These are phyloP conservation scores for Pelargonium australe DNA, from an alignment of 441 rosid genomes.

Conservation along the genomic window DNA sequence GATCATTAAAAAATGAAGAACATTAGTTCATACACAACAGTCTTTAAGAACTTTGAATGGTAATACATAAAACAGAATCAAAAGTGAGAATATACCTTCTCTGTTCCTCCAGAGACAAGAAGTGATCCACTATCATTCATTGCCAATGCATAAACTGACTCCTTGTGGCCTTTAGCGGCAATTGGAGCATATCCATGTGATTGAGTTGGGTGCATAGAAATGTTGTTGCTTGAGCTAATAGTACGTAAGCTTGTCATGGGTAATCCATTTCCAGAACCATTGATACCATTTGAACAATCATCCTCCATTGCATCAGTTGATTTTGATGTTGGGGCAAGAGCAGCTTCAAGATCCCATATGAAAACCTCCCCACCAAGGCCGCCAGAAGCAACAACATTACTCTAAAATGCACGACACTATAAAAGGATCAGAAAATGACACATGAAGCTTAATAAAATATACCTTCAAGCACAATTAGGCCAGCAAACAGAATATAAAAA, in stretches of 20 bases:
- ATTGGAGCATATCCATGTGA: conserved; percentile 70
- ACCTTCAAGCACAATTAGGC: conserved; percentile 6
- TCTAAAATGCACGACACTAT: conserved; percentile 71
- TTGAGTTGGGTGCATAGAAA: conserved; percentile 57
- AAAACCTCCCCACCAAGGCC: conserved; percentile 99
- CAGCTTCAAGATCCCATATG: conserved; percentile 93
- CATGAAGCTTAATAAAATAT: conserved; percentile 2
- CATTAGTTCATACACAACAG: not conserved
- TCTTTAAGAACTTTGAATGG: no score
- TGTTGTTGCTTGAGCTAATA: conserved; percentile 79
- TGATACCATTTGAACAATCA: conserved; percentile 58
- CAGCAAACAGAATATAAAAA: not conserved
- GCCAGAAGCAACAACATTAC: conserved; percentile 94
- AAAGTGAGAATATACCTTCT: conserved; percentile 56
- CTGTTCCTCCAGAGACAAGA: conserved; percentile 99
- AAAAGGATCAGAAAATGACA: conserved; percentile 58
- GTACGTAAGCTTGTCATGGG: conserved; percentile 69
- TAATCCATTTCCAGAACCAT: conserved; percentile 50
- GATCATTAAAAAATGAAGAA: not conserved
- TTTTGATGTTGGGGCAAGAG: conserved; percentile 59
- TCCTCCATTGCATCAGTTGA: conserved; percentile 65
- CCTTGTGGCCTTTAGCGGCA: conserved; percentile 94
- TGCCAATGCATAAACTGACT: conserved; percentile 96
- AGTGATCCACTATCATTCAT: conserved; percentile 82
- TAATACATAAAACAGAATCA: not conserved